phyloP scores from a whole-genome alignment of 106 monocot genomes.

The Acanthochlamys bracteata region DNA sequence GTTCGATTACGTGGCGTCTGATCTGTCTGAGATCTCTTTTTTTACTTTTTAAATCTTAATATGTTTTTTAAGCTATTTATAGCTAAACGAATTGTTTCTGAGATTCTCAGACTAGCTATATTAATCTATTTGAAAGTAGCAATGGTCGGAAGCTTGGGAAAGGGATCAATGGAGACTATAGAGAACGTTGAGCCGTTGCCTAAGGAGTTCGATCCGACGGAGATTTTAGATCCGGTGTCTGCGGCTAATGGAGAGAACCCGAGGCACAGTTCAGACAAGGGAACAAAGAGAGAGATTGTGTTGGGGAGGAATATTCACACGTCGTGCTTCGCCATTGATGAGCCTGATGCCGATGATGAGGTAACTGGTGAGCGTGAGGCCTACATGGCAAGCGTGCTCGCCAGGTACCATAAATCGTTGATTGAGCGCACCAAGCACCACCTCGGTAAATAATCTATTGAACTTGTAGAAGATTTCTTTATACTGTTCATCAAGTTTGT shows the following conservation, averaged over 20 bases:
- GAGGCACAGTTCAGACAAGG: background rate
- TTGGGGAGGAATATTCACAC: constrained; percentile 75
- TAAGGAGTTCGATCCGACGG: constrained; percentile 27
- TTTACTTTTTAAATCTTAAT: too few species aligned
- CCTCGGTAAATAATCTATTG: constrained; percentile 24
- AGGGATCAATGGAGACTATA: constrained; percentile 11
- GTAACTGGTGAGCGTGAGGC: constrained; percentile 68
- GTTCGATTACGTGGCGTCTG: too few species aligned
- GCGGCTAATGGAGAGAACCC: background rate
- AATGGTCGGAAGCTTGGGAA: constrained; percentile 20
- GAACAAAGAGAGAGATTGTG: constrained; percentile 38
- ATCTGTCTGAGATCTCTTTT: too few species aligned
- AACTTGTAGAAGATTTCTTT: background rate
- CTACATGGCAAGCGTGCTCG: constrained; percentile 70
- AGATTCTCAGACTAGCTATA: too few species aligned
- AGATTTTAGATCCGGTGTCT: constrained; percentile 2
- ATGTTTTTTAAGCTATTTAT: too few species aligned
- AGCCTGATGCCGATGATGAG: constrained; percentile 83
- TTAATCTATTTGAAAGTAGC: too few species aligned
- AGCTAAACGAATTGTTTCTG: too few species aligned
- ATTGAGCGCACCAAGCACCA: constrained; percentile 58
- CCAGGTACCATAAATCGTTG: constrained; percentile 35
- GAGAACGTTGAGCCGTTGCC: constrained; percentile 28
- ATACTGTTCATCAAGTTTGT: background rate
- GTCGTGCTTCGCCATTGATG: constrained; percentile 44